phyloP scores from a whole-genome alignment of 345 rosid genomes.

The Eucalyptus globulus region DNA sequence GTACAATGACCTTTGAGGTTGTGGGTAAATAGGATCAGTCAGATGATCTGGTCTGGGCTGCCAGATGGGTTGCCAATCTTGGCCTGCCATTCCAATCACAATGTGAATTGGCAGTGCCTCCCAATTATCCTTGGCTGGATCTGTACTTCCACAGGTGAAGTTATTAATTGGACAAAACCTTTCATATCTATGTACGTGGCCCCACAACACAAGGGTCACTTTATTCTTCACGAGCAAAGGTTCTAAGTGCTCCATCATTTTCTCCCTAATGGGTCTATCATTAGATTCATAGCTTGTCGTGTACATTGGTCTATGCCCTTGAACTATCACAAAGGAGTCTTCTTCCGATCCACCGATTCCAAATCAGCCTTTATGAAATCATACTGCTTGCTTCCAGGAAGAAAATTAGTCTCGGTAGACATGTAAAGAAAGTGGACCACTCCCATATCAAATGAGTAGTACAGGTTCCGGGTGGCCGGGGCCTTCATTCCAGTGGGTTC shows the following conservation, averaged over 20 bases:
- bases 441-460: constrained; percentile 73
- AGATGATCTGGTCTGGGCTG: constrained; percentile 68
- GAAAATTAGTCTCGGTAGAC: constrained; percentile 84
- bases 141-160: constrained; percentile 50
- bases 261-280: constrained; percentile 44
- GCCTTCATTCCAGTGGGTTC: constrained; percentile 58
- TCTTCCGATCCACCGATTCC: constrained; percentile 63
- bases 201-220: constrained; percentile 85
- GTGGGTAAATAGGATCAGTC: constrained; percentile 60
- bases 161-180: constrained; percentile 86
- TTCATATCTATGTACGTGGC: constrained; percentile 89
- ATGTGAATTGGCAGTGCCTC: constrained; percentile 68
- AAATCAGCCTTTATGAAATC: constrained; percentile 60
- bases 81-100: constrained; percentile 96
- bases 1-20: constrained; percentile 63
- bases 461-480: constrained; percentile 67
- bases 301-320: constrained; percentile 97
- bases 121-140: constrained; percentile 22
- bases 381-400: constrained; percentile 63
- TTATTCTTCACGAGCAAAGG: constrained; percentile 64
- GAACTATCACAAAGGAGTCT: constrained; percentile 69
- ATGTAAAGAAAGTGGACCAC: constrained; percentile 68
- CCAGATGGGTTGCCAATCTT: constrained; percentile 86
- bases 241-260: constrained; percentile 73
- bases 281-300: constrained; percentile 53